phyloP scores from a whole-genome alignment of 495 filamentous ascomycete genomes.

The Lasiosphaeriaceae sp. region DNA sequence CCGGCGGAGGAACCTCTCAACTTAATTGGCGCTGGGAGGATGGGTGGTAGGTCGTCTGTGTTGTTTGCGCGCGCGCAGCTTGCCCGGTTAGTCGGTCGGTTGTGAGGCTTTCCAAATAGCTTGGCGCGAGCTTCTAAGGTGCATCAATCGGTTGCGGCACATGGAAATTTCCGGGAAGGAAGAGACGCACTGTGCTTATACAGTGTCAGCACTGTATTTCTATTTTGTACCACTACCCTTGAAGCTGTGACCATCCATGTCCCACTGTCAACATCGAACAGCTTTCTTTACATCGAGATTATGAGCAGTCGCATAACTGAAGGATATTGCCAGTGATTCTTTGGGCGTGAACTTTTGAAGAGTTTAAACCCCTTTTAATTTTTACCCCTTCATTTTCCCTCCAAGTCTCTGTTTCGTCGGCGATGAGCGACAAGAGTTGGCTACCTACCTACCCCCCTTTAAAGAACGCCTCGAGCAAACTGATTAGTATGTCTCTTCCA shows the following conservation, averaged over 20 bases:
- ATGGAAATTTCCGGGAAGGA: not conserved
- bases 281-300: no score
- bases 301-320: no score
- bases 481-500: no score
- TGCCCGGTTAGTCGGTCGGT: not conserved
- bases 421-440: no score
- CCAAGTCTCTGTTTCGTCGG: no score
- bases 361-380: no score
- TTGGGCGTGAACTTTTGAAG: no score
- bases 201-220: not conserved
- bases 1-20: not conserved
- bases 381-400: no score
- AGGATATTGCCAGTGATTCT: no score
- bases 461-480: no score
- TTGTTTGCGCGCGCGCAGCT: not conserved
- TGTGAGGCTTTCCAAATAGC: not conserved
- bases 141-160: not conserved
- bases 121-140: not conserved
- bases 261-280: no score
- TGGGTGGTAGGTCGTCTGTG: constrained; percentile 7
- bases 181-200: not conserved
- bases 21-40: not conserved
- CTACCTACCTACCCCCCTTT: not conserved
- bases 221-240: not conserved
- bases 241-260: not conserved